Percentiles rank a stretch among this genome's conserved stretches.
Evolutionary conservation across 176 grass and related monocot species (phyloP).

Genomic region (Ensete ventricosum): DNA sequence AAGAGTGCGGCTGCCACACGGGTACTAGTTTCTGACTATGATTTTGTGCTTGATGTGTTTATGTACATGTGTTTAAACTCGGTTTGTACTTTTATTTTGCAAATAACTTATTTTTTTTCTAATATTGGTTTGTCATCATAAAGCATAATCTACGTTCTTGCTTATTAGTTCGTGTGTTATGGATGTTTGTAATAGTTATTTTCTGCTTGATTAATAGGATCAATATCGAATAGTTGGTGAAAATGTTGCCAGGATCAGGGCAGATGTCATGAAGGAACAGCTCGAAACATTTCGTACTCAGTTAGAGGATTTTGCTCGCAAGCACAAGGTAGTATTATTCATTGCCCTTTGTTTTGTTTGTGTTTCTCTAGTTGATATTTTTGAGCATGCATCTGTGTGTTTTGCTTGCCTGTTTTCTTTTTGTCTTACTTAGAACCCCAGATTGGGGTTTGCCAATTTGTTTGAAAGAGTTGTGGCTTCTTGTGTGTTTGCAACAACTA

Average conservation of each 20-base stretch:
- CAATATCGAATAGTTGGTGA: slow-evolving; percentile 75
- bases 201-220: slow-evolving; percentile 36
- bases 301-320: slow-evolving; percentile 83
- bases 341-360: not conserved
- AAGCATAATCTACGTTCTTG: not conserved
- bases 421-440: not conserved
- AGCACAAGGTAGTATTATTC: slow-evolving; percentile 57
- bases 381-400: not conserved
- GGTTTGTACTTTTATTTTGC: not conserved
- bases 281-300: slow-evolving; percentile 70
- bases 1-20: slow-evolving; percentile 9
- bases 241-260: slow-evolving; percentile 89
- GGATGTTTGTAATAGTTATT: not conserved
- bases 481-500: not conserved
- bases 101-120: not conserved
- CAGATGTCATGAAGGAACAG: slow-evolving; percentile 95
- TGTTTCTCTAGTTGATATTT: not conserved
- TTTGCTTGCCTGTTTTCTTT: not conserved
- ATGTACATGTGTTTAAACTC: not conserved
- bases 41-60: not conserved
- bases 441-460: not conserved
- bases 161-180: too few species aligned
- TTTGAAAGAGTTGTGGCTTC: not conserved
- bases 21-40: not conserved
- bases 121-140: slow-evolving; percentile 1